These are phyloP conservation scores for Vitis hybrid DNA, from an alignment of 177 flowering plant genomes.

Conservation along the genomic window DNA sequence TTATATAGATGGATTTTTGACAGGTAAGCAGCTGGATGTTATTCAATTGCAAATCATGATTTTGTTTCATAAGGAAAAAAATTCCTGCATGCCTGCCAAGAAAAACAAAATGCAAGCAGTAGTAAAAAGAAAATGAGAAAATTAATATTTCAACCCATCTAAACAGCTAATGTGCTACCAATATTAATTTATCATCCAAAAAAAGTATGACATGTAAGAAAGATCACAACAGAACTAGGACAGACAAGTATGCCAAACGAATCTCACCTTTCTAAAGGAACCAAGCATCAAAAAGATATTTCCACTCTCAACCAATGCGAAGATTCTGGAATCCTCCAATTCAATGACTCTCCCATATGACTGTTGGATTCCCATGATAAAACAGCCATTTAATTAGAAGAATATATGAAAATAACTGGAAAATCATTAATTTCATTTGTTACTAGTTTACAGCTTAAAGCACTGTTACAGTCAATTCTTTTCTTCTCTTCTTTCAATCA, in stretches of 20 bases:
- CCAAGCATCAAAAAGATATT: constrained; percentile 78
- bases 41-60: too few relatives aligned
- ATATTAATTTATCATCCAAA: not conserved
- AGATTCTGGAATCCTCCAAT: constrained; percentile 69
- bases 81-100: too few relatives aligned
- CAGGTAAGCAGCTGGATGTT: too few relatives aligned
- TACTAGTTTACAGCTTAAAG: not conserved
- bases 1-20: too few relatives aligned
- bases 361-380: constrained; percentile 29
- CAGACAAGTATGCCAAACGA: not conserved
- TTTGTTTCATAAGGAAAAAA: too few relatives aligned
- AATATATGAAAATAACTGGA: not conserved
- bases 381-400: not conserved
- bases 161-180: too few relatives aligned
- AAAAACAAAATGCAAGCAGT: too few relatives aligned
- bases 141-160: too few relatives aligned
- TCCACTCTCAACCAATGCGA: constrained; percentile 86
- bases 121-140: too few relatives aligned
- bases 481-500: not conserved
- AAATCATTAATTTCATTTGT: constrained; percentile 3
- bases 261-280: constrained; percentile 69
- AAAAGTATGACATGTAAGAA: not conserved
- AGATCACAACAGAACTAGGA: not conserved
- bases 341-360: constrained; percentile 90
- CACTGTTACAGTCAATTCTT: not conserved